phyloP scores from a whole-genome alignment of 371 early-diverging fungal species.

The Syncephalis plumigaleata region DNA sequence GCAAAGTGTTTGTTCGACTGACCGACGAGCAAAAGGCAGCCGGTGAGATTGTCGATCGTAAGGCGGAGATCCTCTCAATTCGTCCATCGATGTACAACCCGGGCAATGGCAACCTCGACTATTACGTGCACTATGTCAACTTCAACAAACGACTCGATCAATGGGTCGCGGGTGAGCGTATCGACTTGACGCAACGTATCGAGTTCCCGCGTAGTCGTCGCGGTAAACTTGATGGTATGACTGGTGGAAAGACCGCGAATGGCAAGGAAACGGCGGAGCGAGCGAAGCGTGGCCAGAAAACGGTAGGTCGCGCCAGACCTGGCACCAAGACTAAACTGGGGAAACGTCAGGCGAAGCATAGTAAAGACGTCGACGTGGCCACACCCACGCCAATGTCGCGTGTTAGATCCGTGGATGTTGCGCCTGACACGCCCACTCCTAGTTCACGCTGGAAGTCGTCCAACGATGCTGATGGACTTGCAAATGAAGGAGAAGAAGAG shows the following conservation, averaged over 20 bases:
- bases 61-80: slow-evolving; percentile 85
- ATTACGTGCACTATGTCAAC: slow-evolving; percentile 96
- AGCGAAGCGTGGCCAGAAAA: slow-evolving; percentile 42
- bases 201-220: slow-evolving; percentile 43
- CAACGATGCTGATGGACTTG: slow-evolving; percentile 52
- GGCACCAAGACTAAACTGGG: slow-evolving; percentile 8
- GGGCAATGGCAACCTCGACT: slow-evolving; percentile 34
- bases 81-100: slow-evolving; percentile 15
- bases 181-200: slow-evolving; percentile 54
- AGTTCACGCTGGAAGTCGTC: slow-evolving; percentile 15
- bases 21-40: slow-evolving; percentile 5
- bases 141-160: slow-evolving; percentile 99
- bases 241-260: slow-evolving; percentile 3
- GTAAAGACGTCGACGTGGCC: slow-evolving; percentile 10
- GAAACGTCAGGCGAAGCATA: slow-evolving; percentile 4
- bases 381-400: slow-evolving; percentile 9
- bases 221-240: slow-evolving; percentile 27
- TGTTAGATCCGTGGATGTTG: not conserved
- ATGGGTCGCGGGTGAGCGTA: slow-evolving; percentile 71
- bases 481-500: slow-evolving; percentile 5
- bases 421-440: slow-evolving; percentile 1
- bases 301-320: not conserved
- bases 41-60: slow-evolving; percentile 29
- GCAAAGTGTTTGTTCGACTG: slow-evolving; percentile 11
- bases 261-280: slow-evolving; percentile 7